phyloP scores from a whole-genome alignment of 2,329 filamentous ascomycete genomes.

The Cucurbitaria berberidis region DNA sequence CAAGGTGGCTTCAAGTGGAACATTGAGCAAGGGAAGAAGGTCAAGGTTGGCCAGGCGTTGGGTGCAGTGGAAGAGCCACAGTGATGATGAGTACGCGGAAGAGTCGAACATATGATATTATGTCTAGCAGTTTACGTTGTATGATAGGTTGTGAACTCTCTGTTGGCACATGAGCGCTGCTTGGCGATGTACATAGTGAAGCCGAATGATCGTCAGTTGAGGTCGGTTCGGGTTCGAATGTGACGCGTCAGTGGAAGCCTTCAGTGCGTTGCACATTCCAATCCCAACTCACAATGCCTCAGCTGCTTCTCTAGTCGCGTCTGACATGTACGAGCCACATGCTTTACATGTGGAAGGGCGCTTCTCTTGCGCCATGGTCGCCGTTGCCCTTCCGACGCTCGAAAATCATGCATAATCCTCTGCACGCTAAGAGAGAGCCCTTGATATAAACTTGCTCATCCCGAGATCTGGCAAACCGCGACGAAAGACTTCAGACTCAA shows the following conservation, averaged over 20 bases:
- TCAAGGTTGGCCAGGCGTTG: constrained; percentile 87
- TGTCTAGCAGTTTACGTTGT: neutral
- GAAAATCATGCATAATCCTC: neutral
- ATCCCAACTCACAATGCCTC: neutral
- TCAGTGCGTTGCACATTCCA: neutral
- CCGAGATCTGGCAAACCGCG: neutral
- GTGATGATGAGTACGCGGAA: neutral
- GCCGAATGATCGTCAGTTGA: neutral
- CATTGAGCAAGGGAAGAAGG: constrained; percentile 83
- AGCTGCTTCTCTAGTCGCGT: neutral
- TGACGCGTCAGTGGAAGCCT: neutral
- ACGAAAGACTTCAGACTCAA: neutral
- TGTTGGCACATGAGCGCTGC: neutral
- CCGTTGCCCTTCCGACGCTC: neutral
- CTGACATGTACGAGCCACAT: neutral
- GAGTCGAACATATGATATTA: neutral
- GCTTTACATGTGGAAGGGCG: neutral
- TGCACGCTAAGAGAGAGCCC: neutral
- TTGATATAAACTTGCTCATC: neutral
- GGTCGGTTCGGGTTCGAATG: neutral
- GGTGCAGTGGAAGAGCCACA: constrained; percentile 69
- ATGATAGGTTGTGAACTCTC: constrained; percentile 1
- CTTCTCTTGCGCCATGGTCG: neutral
- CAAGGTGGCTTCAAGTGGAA: constrained; percentile 82
- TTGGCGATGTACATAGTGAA: neutral